Evolutionary conservation across 2,329 filamentous ascomycete genomes (phyloP).

Genomic region (Fusarium sp.): DNA sequence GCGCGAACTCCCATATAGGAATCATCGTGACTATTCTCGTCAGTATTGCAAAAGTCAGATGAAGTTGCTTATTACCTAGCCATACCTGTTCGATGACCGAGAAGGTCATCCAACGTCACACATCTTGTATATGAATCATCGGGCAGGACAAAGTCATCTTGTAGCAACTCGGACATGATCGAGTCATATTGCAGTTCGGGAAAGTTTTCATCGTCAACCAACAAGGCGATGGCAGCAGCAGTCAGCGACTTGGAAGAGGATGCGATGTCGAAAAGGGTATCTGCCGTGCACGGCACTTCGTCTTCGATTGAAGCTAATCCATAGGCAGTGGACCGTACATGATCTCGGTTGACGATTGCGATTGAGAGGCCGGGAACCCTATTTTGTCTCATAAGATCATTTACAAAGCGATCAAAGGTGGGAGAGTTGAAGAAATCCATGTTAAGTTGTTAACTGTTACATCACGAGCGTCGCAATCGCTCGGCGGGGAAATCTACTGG

Average conservation of each 20-base stretch:
- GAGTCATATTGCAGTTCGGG: background rate
- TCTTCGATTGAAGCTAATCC: background rate
- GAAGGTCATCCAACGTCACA: constrained; percentile 7
- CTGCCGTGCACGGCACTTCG: background rate
- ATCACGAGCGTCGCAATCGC: background rate
- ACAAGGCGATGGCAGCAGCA: background rate
- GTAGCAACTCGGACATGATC: constrained; percentile 5
- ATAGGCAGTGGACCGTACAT: background rate
- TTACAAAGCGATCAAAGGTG: background rate
- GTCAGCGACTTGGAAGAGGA: constrained; percentile 18
- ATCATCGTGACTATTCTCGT: background rate
- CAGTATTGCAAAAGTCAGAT: accelerated
- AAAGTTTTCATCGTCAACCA: background rate
- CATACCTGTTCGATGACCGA: constrained; percentile 16
- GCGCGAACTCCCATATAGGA: constrained; percentile 14
- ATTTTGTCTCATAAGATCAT: background rate
- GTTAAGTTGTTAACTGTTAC: background rate
- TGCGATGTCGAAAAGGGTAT: constrained; percentile 23
- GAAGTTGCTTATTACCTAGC: background rate
- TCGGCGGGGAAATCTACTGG: background rate
- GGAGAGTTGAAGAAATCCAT: background rate
- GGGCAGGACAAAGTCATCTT: constrained; percentile 11
- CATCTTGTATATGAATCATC: background rate
- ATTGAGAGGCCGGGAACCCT: constrained; percentile 16
- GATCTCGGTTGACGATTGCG: background rate